Evolutionary conservation across 2,329 filamentous ascomycete genomes (phyloP), one percentile per base, ranked within the genome.

Genomic region (Sphaerostilbella broomeana): DNA sequence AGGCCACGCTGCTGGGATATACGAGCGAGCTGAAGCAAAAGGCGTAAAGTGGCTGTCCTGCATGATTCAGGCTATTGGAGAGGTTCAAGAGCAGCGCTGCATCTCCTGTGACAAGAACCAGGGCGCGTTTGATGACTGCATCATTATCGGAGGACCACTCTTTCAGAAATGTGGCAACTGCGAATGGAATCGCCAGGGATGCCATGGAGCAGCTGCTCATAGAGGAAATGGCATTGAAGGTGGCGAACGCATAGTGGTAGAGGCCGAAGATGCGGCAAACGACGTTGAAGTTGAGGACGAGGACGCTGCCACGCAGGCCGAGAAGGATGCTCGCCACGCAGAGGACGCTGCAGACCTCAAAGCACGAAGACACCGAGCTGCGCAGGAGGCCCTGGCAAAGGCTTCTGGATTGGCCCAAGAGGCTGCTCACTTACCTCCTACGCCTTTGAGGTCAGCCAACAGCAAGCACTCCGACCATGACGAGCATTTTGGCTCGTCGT

Each of bases 161-260:
- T 70, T 72, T 37, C 62, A 63, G 4, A 64, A 67, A 19, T 73
- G 70, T 42, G 70, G 67, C 20, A 73, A 73, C 45, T 73, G 70
- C 45, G 67, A 72, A 47, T 73, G 69, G 69, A 67, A 65, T 44
- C 60, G 59, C 3, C 57, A 61, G 37, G 56, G 56, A 13, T 67
- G 63, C 29, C 59, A 61, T 29, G 55, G 51, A 10, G 55, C 54
- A 1, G 52, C 52, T 31, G 32, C 33, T 17, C 30, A 31, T 6
- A 43, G 12, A 25, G 22, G 22, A 25, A 7, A 12, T 25, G 12
- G 7, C 22, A 12, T 12, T 8, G 22, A 25, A 25, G 7, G 12
- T 25, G 22, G 22, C 7, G 22, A 25, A 25, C 7, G 22, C 22
- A 25, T 22, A 18, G 20, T 12, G 21, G 33, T 11, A 13, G n/a